Evolutionary conservation across 768 basidiomycete genomes (phyloP).

Genomic region (Tubosaeta sp.): DNA sequence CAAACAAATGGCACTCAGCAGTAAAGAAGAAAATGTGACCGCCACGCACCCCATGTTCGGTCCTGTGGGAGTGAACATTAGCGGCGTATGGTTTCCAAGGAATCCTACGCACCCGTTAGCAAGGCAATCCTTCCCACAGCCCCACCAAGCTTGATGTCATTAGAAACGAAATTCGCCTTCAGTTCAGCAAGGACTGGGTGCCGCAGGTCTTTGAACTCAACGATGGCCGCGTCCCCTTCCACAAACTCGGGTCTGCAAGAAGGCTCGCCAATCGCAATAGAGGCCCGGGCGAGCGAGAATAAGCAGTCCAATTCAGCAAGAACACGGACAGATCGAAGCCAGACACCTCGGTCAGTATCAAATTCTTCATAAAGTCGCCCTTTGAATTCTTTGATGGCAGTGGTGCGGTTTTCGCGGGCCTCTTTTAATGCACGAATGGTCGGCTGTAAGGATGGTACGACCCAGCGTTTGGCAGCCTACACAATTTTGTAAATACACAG

Average conservation of each 20-base stretch:
- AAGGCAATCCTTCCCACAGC: conserved; percentile 72
- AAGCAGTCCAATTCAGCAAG: conserved; percentile 97
- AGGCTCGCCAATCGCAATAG: conserved; percentile 86
- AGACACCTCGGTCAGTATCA: conserved; percentile 71
- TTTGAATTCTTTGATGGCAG: conserved; percentile 80
- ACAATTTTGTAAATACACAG: background rate
- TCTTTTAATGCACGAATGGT: conserved; percentile 86
- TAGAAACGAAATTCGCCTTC: conserved; percentile 85
- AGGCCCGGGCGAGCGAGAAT: conserved; percentile 86
- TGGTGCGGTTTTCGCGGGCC: conserved; percentile 81
- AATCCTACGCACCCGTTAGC: conserved; percentile 63
- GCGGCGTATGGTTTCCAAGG: background rate
- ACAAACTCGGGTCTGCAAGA: conserved; percentile 89
- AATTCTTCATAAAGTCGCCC: conserved; percentile 75
- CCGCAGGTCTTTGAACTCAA: conserved; percentile 86
- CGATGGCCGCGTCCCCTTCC: conserved; percentile 69
- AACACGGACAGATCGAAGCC: conserved; percentile 80
- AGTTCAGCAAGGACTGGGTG: conserved; percentile 78
- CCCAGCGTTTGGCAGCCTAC: conserved; percentile 72
- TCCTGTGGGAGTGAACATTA: conserved; percentile 36
- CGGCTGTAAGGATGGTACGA: conserved; percentile 64
- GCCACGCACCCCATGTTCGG: conserved; percentile 81
- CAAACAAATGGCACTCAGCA: background rate
- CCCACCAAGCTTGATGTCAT: conserved; percentile 83
- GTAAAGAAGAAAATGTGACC: background rate